Evolutionary conservation across 306 rosid species (phyloP), one percentile per base, ranked within the genome.

Genomic region (Urtica urens): DNA sequence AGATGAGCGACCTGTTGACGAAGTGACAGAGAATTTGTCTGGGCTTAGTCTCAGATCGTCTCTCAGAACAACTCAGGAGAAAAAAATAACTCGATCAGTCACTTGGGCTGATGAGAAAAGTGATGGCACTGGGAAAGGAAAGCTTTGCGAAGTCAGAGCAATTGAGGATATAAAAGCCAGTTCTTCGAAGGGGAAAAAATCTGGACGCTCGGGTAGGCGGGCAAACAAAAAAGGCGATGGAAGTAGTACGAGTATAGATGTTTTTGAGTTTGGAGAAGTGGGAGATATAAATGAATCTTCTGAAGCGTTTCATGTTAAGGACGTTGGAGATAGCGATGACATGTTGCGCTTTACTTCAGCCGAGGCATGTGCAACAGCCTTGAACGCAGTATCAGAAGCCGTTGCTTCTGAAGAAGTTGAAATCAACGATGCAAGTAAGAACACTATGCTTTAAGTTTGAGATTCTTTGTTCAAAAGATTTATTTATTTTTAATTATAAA

Each of bases 21-120:
- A 73, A 24, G 68, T 70, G 38, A 57, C 47, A 25, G 72, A 66
- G 50, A 72, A 58, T 22, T 77, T 53, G 24, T 42, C 30, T 39
- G 58, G 34, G 48, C 47, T 55, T 38, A 46, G 39, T 37, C 59
- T 63, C 44, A 77, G 73, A 62, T 70, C 99, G 45, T 79, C 94
- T 55, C 87, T 90, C 46, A 85, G 81, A 62, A 61, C 66, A 45
- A 55, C 62, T 0, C 74, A 74, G 41, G n/a, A 26, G 45, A 90
- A 77, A 66, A 90, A 77, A 63, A 57, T 58, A 34, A 42, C 38
- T 46, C 85, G 85, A 61, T 67, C 82, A 57, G 92, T 90, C 53
- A 90, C 95, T 27, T 90, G 99, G 99, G 92, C 92, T 17, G 95
- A 90, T 49, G 71, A 75, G 66, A 69, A 59, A 53, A 57, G 21